Evolutionary conservation across 768 basidiomycete species (phyloP).

Genomic region (Suillus bovinus): DNA sequence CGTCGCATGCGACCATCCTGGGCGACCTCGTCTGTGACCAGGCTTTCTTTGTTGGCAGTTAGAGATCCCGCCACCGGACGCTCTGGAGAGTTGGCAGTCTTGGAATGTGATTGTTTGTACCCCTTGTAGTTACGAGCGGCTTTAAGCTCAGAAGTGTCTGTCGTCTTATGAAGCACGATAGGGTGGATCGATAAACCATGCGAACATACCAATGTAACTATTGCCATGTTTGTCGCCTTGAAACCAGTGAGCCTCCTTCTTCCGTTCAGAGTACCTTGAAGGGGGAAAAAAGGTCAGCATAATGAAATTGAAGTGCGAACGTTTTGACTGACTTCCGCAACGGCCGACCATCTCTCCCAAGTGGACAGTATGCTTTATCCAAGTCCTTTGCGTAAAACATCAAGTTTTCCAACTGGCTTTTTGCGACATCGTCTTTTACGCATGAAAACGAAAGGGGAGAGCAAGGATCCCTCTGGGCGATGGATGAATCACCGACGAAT

Average conservation of each 20-base stretch:
- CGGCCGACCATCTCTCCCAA: slow-evolving; percentile 58
- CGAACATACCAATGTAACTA: slow-evolving; percentile 51
- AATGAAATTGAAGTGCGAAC: not conserved
- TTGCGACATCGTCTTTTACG: slow-evolving; percentile 49
- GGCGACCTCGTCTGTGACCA: slow-evolving; percentile 36
- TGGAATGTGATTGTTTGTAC: slow-evolving; percentile 4
- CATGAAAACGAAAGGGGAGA: slow-evolving; percentile 71
- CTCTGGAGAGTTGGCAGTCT: slow-evolving; percentile 23
- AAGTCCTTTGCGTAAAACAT: slow-evolving; percentile 46
- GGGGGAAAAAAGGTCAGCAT: not conserved
- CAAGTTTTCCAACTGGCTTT: slow-evolving; percentile 52
- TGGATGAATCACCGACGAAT: slow-evolving; percentile 44
- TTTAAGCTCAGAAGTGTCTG: slow-evolving; percentile 27
- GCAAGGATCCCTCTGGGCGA: slow-evolving; percentile 52
- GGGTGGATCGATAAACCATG: slow-evolving; percentile 9
- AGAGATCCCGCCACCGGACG: slow-evolving; percentile 25
- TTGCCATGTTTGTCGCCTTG: slow-evolving; percentile 53
- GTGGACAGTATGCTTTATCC: slow-evolving; percentile 52
- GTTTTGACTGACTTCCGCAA: slow-evolving; percentile 52
- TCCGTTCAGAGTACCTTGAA: slow-evolving; percentile 59
- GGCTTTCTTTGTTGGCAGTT: slow-evolving; percentile 39
- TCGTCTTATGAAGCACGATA: slow-evolving; percentile 7
- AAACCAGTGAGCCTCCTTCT: slow-evolving; percentile 59
- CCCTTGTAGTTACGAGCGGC: slow-evolving; percentile 17
- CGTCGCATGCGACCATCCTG: slow-evolving; percentile 44